Conservation (phyloP, 108 stramenopile genomes). For the Cyclotella atomus region DNA sequence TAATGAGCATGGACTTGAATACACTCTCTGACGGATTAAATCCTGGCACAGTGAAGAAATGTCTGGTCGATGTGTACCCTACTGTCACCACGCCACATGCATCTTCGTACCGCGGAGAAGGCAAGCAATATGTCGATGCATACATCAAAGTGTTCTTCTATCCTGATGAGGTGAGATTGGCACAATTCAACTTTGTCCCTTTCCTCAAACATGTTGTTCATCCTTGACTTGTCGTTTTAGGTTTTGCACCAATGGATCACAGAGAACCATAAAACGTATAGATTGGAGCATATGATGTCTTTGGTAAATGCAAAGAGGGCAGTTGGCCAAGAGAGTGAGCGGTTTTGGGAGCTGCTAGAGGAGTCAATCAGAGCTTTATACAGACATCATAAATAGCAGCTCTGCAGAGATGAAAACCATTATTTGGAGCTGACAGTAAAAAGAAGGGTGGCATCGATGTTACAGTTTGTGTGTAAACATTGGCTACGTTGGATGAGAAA, state of each 20-base stretch:
- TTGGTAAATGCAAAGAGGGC: constrained; percentile 33
- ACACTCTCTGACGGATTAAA: constrained; percentile 62
- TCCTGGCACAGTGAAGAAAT: constrained; percentile 45
- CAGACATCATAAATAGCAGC: too few relatives aligned
- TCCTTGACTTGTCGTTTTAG: constrained; percentile 17
- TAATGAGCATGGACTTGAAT: constrained; percentile 96
- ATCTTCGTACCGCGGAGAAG: constrained; percentile 31
- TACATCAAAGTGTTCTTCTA: constrained; percentile 93
- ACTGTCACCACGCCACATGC: constrained; percentile 35
- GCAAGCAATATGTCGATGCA: constrained; percentile 80
- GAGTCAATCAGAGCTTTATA: constrained; percentile 5
- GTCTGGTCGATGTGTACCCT: constrained; percentile 45
- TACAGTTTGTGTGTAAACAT: too few relatives aligned
- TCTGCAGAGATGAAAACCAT: too few relatives aligned
- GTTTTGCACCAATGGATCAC: constrained; percentile 66
- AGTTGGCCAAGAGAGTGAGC: neutral
- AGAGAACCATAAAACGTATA: constrained; percentile 49
- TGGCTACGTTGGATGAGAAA: too few relatives aligned
- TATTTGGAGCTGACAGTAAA: too few relatives aligned
- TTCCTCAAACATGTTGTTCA: neutral
- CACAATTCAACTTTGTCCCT: neutral
- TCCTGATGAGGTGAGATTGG: constrained; percentile 67
- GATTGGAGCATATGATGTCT: constrained; percentile 49
- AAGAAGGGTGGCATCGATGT: too few relatives aligned
- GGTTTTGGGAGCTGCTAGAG: constrained; percentile 5